Evolutionary conservation across 2,329 filamentous ascomycete genomes (phyloP).

Genomic region (Biscogniauxia sp.): DNA sequence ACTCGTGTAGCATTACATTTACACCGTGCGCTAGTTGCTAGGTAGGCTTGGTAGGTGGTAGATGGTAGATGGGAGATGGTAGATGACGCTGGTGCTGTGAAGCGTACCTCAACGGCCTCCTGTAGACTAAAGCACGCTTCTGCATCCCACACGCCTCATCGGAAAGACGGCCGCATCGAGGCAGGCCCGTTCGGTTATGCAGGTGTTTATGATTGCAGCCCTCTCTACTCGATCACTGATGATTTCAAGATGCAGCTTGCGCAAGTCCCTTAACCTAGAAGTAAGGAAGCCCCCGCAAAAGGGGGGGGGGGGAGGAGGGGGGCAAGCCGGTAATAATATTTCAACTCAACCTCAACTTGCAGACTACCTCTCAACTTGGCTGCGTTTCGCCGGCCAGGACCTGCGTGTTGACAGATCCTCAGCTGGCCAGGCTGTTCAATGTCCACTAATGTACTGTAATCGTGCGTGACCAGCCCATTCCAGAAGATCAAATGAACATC

Average conservation of each 20-base stretch:
- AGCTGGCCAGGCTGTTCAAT: conserved; percentile 12
- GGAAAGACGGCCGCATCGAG: conserved; percentile 34
- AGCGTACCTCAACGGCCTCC: conserved; percentile 25
- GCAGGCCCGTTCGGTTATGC: conserved; percentile 33
- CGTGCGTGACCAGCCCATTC: conserved; percentile 21
- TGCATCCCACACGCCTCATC: conserved; percentile 32
- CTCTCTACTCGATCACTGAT: conserved; percentile 9
- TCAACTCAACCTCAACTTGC: conserved; percentile 14
- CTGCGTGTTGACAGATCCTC: conserved; percentile 18
- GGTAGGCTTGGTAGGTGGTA: conserved; percentile 1
- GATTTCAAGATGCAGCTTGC: conserved; percentile 18
- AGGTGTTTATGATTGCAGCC: conserved; percentile 25
- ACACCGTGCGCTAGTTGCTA: conserved; percentile 5
- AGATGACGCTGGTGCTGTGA: conserved; percentile 11
- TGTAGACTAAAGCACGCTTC: conserved; percentile 23
- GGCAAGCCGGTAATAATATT: conserved; percentile 16
- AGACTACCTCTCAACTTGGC: conserved; percentile 5
- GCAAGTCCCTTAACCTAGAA: background rate
- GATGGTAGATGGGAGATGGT: background rate
- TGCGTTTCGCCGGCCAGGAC: conserved; percentile 15
- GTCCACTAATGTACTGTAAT: conserved; percentile 20
- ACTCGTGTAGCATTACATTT: conserved; percentile 12
- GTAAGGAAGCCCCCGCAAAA: conserved; percentile 20
- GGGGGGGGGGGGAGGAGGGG: background rate
- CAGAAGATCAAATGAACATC: conserved; percentile 10